Base-by-base conservation (phyloP, 78 protist genomes). In the Dictyostelium firmibasis region DNA sequence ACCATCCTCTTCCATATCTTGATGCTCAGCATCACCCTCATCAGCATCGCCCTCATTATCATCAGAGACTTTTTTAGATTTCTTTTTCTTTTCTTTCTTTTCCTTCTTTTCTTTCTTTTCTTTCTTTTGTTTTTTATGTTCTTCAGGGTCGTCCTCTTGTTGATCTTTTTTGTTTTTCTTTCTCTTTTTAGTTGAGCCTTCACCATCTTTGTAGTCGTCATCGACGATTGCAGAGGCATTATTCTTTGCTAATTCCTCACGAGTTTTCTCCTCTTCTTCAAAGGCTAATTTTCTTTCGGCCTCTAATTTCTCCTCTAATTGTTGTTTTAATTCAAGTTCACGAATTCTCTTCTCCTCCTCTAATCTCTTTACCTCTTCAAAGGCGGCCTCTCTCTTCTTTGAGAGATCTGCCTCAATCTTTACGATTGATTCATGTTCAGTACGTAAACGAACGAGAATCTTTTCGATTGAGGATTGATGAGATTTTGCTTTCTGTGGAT, bases 51-150 rank as follows among this genome's bases (percentile, higher is more conserved):
- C 62, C 18, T 25, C 62, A 64, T 36, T 10, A 4, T 25, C 79
- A 14, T n/a, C 25, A 47, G n/a, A n/a, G n/a, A 23, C 13, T 36
- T 9, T n/a, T 41, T 84, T 84, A 16, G 89, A 84, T 81, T 18
- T 81, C 85, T 50, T 81, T 57, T 77, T 77, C 38, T 74, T 35
- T 25, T 74, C 27, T 74, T 35, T 74, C 81, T 72, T 79, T 79
- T 79, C 53, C 1, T 41, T 76, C 79, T 74, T 74, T 29, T 33
- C 44, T 9, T 33, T 74, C 36, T 74, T 74, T 31, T 74, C 67
- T 27, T n/a, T 35, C n/a, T 27, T 18, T 27, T 33, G 81, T 74
- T 74, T 70, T 84, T 62, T 25, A 50, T 74, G 29, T 25, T 82
- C 43, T 6, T 35, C 86, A 16, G 33, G 6, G 38, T 35, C 86